phyloP scores from a whole-genome alignment of 2,329 filamentous ascomycete genomes.

The Penicillium sp. region DNA sequence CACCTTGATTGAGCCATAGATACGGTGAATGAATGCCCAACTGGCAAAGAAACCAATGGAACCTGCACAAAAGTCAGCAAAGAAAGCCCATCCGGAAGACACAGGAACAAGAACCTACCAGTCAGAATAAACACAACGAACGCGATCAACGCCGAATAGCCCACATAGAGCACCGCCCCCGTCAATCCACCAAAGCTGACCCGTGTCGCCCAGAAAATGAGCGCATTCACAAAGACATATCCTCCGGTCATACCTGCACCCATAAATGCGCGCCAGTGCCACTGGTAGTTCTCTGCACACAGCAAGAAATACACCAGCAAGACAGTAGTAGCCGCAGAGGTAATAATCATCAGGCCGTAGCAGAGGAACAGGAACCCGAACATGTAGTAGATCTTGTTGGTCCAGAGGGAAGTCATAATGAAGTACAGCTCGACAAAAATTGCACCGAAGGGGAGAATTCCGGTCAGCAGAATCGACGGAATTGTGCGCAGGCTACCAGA shows the following conservation, averaged over 20 bases:
- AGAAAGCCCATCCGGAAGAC: neutral
- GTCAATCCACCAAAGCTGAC: slow-evolving; percentile 80
- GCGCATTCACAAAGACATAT: slow-evolving; percentile 88
- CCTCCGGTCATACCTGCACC: slow-evolving; percentile 85
- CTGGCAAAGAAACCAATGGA: slow-evolving; percentile 94
- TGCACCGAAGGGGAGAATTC: slow-evolving; percentile 88
- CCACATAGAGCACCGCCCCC: slow-evolving; percentile 85
- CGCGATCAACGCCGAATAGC: slow-evolving; percentile 85
- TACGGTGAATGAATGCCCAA: slow-evolving; percentile 90
- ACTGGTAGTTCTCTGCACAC: slow-evolving; percentile 96
- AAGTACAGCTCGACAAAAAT: slow-evolving; percentile 99
- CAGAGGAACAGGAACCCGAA: slow-evolving; percentile 98
- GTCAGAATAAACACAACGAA: slow-evolving; percentile 92
- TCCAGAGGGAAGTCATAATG: slow-evolving; percentile 99
- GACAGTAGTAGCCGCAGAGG: slow-evolving; percentile 85
- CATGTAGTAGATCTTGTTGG: slow-evolving; percentile 99
- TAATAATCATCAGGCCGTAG: slow-evolving; percentile 96
- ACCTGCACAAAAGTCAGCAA: slow-evolving; percentile 51
- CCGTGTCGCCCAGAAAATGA: slow-evolving; percentile 88
- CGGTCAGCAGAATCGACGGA: slow-evolving; percentile 87
- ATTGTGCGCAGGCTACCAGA: slow-evolving; percentile 80
- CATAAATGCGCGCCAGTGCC: slow-evolving; percentile 95
- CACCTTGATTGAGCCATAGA: slow-evolving; percentile 97
- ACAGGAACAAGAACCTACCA: slow-evolving; percentile 59
- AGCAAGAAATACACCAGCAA: slow-evolving; percentile 95